Conservation (phyloP, 73 alveolate species). For the Loxodes magnus region DNA sequence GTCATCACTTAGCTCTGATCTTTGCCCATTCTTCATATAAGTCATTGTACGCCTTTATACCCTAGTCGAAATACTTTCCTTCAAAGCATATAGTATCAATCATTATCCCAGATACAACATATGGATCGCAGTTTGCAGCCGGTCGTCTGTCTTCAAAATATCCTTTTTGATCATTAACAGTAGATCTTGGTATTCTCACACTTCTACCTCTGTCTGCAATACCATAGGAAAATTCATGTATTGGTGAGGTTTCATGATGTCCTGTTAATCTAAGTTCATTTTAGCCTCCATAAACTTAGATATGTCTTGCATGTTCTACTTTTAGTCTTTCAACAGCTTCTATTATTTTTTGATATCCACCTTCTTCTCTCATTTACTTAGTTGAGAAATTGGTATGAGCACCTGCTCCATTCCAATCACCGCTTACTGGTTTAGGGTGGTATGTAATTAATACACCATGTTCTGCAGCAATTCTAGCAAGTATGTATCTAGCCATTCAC, state of each 20-base stretch:
- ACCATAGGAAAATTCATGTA: slow-evolving; percentile 63
- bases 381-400: slow-evolving; percentile 75
- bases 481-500: slow-evolving; percentile 66
- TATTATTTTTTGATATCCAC: slow-evolving; percentile 29
- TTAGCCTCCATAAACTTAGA: slow-evolving; percentile 51
- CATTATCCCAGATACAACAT: slow-evolving; percentile 50
- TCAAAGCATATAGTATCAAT: slow-evolving; percentile 43
- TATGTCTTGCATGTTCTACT: slow-evolving; percentile 21
- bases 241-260: slow-evolving; percentile 62
- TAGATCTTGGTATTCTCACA: slow-evolving; percentile 68
- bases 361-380: slow-evolving; percentile 41
- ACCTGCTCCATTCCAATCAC: slow-evolving; percentile 80
- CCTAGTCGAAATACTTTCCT: too few relatives aligned
- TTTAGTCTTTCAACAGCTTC: slow-evolving; percentile 25
- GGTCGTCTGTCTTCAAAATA: slow-evolving; percentile 92
- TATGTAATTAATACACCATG: slow-evolving; percentile 22
- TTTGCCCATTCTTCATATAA: too few relatives aligned
- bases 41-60: too few relatives aligned
- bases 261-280: slow-evolving; percentile 79
- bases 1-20: too few relatives aligned
- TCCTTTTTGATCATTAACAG: slow-evolving; percentile 24
- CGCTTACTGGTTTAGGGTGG: slow-evolving; percentile 31
- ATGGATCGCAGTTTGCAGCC: slow-evolving; percentile 84
- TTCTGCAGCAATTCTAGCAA: slow-evolving; percentile 35
- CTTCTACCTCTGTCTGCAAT: slow-evolving; percentile 86